phyloP scores from a whole-genome alignment of 2,329 filamentous ascomycete genomes.

The Aspergillus fijiensis region DNA sequence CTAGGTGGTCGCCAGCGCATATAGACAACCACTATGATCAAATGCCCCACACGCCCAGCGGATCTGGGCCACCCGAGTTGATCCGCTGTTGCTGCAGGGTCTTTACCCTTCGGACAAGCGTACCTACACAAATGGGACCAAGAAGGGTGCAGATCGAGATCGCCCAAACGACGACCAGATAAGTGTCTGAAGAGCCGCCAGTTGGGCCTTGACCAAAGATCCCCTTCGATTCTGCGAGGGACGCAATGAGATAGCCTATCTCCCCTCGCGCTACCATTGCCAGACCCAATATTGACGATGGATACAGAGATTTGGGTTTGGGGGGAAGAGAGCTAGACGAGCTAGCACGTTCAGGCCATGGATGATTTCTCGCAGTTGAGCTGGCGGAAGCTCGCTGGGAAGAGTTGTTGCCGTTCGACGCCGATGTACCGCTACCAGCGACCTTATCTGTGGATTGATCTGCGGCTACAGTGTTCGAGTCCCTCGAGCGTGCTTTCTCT shows the following conservation, averaged over 20 bases:
- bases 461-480: neutral
- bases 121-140: neutral
- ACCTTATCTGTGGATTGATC: neutral
- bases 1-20: too few relatives aligned
- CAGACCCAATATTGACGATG: conserved; percentile 63
- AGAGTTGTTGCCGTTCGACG: neutral
- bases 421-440: neutral
- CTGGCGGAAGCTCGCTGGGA: neutral
- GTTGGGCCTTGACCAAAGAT: neutral
- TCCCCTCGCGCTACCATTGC: conserved; percentile 78
- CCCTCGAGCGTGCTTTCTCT: neutral
- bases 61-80: neutral
- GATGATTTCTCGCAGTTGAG: neutral
- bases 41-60: neutral
- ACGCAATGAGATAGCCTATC: conserved; percentile 74
- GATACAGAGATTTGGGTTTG: conserved; percentile 64
- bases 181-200: neutral
- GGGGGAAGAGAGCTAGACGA: conserved; percentile 22
- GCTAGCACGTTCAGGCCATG: neutral
- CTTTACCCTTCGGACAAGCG: neutral
- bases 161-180: neutral
- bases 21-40: neutral
- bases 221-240: conserved; percentile 55
- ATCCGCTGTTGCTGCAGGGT: neutral
- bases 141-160: neutral